Evolutionary conservation across 495 filamentous ascomycete species (phyloP).

Genomic region (Collariella sp.): DNA sequence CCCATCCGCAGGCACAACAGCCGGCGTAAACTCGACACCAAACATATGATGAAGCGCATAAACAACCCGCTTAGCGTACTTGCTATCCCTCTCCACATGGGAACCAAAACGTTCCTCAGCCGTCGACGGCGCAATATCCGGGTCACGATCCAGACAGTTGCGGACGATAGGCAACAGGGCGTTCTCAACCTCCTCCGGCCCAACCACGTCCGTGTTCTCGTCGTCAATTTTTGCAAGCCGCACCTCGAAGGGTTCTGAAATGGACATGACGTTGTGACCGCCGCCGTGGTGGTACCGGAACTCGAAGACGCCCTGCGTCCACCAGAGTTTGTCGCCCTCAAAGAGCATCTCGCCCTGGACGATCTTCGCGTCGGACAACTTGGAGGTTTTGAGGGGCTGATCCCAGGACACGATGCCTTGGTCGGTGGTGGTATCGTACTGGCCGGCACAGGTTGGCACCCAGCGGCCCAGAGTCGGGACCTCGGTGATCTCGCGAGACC

Average conservation of each 20-base stretch:
- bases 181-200: slow-evolving; percentile 51
- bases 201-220: slow-evolving; percentile 49
- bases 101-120: slow-evolving; percentile 75
- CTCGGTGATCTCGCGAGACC: slow-evolving; percentile 70
- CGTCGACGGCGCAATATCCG: slow-evolving; percentile 78
- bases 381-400: slow-evolving; percentile 38
- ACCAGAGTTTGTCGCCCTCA: slow-evolving; percentile 89
- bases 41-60: slow-evolving; percentile 98
- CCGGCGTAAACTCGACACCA: slow-evolving; percentile 87
- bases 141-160: slow-evolving; percentile 88
- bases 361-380: slow-evolving; percentile 43
- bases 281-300: slow-evolving; percentile 95
- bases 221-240: slow-evolving; percentile 69
- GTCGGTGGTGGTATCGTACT: slow-evolving; percentile 70
- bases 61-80: slow-evolving; percentile 79
- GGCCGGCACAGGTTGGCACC: slow-evolving; percentile 68
- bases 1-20: slow-evolving; percentile 88
- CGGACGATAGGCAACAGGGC: slow-evolving; percentile 72
- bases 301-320: slow-evolving; percentile 91
- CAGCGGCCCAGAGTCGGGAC: slow-evolving; percentile 84
- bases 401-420: slow-evolving; percentile 70
- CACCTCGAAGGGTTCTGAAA: slow-evolving; percentile 89
- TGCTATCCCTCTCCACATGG: slow-evolving; percentile 74
- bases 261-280: slow-evolving; percentile 91
- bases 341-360: slow-evolving; percentile 77